Evolutionary conservation across 2,329 filamentous ascomycete genomes (phyloP).

Genomic region (Monosporascus cannonballus): DNA sequence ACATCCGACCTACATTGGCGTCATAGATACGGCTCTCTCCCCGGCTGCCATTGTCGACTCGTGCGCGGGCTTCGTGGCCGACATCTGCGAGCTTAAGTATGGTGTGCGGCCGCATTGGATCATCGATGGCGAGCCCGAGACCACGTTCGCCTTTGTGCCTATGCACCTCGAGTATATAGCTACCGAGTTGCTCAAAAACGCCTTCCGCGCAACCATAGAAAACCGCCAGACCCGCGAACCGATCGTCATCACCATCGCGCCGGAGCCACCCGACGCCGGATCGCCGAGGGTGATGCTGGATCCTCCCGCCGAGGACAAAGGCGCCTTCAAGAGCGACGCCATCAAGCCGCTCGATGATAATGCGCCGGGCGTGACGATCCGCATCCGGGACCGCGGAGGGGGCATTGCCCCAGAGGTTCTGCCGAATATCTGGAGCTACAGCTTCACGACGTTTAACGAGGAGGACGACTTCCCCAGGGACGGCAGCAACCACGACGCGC

Average conservation of each 20-base stretch:
- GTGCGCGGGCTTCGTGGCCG: constrained; percentile 85
- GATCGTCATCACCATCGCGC: constrained; percentile 87
- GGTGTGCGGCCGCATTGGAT: constrained; percentile 75
- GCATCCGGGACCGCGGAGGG: constrained; percentile 91
- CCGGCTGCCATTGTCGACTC: constrained; percentile 76
- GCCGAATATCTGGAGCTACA: constrained; percentile 91
- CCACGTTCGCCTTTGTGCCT: constrained; percentile 89
- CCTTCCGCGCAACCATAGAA: constrained; percentile 90
- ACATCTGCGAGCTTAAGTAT: constrained; percentile 95
- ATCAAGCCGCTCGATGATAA: constrained; percentile 57
- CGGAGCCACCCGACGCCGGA: constrained; percentile 41
- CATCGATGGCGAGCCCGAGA: constrained; percentile 79
- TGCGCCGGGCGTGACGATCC: constrained; percentile 83
- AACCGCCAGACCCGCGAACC: constrained; percentile 72
- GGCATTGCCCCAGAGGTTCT: constrained; percentile 82
- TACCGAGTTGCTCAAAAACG: constrained; percentile 94
- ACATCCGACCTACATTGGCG: constrained; percentile 73
- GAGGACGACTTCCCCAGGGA: constrained; percentile 41
- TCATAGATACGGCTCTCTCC: constrained; percentile 85
- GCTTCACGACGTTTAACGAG: constrained; percentile 89
- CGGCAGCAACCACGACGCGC: constrained; percentile 53
- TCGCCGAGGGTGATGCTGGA: constrained; percentile 26
- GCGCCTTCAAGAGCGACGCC: constrained; percentile 36
- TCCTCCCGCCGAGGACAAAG: constrained; percentile 31
- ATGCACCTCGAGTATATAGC: constrained; percentile 97